Evolutionary conservation across 2,329 filamentous ascomycete species (phyloP), one percentile per base, ranked within the genome.

Genomic region (Calonectria pauciramosa): DNA sequence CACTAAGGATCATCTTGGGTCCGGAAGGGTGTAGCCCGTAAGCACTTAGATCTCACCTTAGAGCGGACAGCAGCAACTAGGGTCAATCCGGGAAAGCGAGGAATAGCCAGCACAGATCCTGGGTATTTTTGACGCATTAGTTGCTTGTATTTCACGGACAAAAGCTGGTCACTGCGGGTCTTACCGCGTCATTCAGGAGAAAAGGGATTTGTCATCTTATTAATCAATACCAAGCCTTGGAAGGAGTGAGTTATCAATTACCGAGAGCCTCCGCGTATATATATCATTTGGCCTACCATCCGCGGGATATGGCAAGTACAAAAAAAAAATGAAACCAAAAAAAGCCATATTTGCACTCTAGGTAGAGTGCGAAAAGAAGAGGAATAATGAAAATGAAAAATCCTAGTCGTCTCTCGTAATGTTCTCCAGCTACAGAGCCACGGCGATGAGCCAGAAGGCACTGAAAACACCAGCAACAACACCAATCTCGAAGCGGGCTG

Each of bases 381-480:
- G 18, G 18, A n/a, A 36, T 10, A 47, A 47, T 7, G 23, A 47
- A 47, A 47, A 14, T 3, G 11, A 14, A 36, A 7, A 36, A 36
- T 36, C 9, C 20, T 23, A 47, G n/a, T 47, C 44, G n/a, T 47
- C 44, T 23, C 44, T 23, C 44, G 11, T 47, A 23, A 47, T 47
- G 14, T 36, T 32, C 18, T 18, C 14, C 28, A 34, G 63, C 75
- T 75, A 83, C 32, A 82, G 73, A 13, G 73, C 75, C 36, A 79
- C 77, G 20, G 77, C 81, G 36, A 70, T 65, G 8, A 78, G 26
- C 79, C 80, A 82, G 69, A 76, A 73, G 20, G 65, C 72, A 4
- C 75, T 79, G 44, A 82, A 80, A 63, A 82, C 49, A 34, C 76
- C 78, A 51, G 78, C 78, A 11, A 81, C 72, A n/a, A 80, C 4